These are phyloP conservation scores for Sporobolomyces roseus DNA, from an alignment of 768 basidiomycete species.

Conservation along the genomic window DNA sequence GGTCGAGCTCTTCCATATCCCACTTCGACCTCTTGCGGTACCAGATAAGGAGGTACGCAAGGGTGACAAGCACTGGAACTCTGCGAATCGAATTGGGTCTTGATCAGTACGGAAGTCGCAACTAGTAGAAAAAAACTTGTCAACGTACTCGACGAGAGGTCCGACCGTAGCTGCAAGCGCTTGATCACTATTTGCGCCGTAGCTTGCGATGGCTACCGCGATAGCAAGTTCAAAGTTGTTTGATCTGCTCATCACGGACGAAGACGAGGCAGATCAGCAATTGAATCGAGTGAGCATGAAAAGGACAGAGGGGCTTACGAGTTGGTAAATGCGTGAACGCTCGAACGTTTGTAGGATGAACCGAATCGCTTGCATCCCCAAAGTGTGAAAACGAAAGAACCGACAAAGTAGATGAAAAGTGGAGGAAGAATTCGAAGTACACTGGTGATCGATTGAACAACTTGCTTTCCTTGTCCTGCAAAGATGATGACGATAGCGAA, in stretches of 20 bases:
- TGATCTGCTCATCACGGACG: too few species aligned
- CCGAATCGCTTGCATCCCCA: slow-evolving; percentile 7
- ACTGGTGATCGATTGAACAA: slow-evolving; percentile 43
- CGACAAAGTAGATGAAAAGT: slow-evolving; percentile 59
- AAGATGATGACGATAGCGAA: slow-evolving; percentile 77
- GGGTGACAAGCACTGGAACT: slow-evolving; percentile 67
- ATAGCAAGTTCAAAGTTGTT: slow-evolving; percentile 64
- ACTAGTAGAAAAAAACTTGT: not conserved
- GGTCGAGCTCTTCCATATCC: too few species aligned
- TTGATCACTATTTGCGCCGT: slow-evolving; percentile 71
- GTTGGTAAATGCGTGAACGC: slow-evolving; percentile 54
- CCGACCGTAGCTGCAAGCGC: slow-evolving; percentile 68
- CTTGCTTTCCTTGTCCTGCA: slow-evolving; percentile 58
- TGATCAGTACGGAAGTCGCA: too few species aligned
- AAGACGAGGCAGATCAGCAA: too few species aligned
- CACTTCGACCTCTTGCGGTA: slow-evolving; percentile 53
- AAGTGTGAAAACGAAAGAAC: slow-evolving; percentile 58
- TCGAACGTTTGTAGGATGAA: slow-evolving; percentile 1
- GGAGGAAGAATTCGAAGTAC: slow-evolving; percentile 80
- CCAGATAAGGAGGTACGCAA: slow-evolving; percentile 64
- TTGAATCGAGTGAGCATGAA: too few species aligned
- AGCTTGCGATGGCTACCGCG: slow-evolving; percentile 71
- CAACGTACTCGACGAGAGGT: slow-evolving; percentile 47
- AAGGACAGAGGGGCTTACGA: not conserved
- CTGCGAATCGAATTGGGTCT: not conserved